Evolutionary conservation across 2,329 filamentous ascomycete genomes (phyloP).

Genomic region (Colletotrichum spinosum): DNA sequence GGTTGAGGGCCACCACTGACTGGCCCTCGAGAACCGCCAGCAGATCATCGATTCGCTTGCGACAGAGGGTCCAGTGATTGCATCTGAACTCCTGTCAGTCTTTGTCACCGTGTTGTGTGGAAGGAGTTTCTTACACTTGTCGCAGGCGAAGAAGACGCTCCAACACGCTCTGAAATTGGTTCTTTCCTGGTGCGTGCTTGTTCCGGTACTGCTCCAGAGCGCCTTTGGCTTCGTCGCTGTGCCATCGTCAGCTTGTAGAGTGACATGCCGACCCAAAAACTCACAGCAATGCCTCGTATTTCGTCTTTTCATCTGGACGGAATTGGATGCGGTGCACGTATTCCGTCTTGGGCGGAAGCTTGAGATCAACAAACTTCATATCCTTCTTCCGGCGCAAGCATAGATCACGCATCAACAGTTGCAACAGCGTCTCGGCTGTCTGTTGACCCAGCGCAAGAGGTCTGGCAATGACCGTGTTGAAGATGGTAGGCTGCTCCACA

Average conservation of each 20-base stretch:
- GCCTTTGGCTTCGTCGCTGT: slow-evolving; percentile 78
- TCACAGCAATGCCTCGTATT: slow-evolving; percentile 80
- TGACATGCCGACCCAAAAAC: slow-evolving; percentile 39
- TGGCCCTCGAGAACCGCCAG: slow-evolving; percentile 76
- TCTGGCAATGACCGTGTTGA: slow-evolving; percentile 77
- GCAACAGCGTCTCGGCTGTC: slow-evolving; percentile 73
- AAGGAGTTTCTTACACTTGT: slow-evolving; percentile 67
- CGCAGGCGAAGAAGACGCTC: slow-evolving; percentile 86
- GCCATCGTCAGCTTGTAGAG: slow-evolving; percentile 40
- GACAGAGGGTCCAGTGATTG: slow-evolving; percentile 89
- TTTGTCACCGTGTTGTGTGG: neutral
- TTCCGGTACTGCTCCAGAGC: slow-evolving; percentile 71
- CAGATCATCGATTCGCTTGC: slow-evolving; percentile 78
- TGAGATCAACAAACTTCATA: slow-evolving; percentile 88
- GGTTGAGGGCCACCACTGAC: slow-evolving; percentile 75
- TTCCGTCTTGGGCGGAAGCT: slow-evolving; percentile 80
- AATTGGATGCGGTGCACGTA: slow-evolving; percentile 83
- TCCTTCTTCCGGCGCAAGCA: slow-evolving; percentile 87
- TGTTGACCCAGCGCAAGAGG: slow-evolving; percentile 70
- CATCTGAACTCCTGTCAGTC: slow-evolving; percentile 61
- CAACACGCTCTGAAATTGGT: slow-evolving; percentile 79
- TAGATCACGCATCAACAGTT: slow-evolving; percentile 82
- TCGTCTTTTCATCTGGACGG: slow-evolving; percentile 77
- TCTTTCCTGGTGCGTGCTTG: slow-evolving; percentile 53
- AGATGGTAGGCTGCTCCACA: slow-evolving; percentile 77